These are phyloP conservation scores for Blastosporella zonata DNA, from an alignment of 1,284 basidiomycete genomes.

Conservation along the genomic window DNA sequence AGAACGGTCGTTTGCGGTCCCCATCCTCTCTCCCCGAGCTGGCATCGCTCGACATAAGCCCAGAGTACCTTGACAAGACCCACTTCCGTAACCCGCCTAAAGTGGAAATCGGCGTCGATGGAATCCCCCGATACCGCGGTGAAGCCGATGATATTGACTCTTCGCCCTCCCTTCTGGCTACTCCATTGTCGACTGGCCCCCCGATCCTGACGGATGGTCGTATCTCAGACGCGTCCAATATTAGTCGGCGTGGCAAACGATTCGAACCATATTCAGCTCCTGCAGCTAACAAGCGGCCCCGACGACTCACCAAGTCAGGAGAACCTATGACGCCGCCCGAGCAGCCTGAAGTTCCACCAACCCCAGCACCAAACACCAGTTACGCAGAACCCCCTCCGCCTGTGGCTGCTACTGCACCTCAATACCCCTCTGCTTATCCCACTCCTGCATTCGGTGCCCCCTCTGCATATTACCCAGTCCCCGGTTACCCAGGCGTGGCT, in stretches of 20 bases:
- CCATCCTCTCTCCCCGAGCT: slow-evolving; percentile 91
- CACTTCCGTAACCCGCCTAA: slow-evolving; percentile 90
- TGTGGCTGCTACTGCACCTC: slow-evolving; percentile 3
- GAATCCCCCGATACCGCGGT: slow-evolving; percentile 76
- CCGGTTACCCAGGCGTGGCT: slow-evolving; percentile 10
- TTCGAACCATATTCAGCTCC: slow-evolving; percentile 46
- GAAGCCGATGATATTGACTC: slow-evolving; percentile 66
- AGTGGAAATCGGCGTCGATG: slow-evolving; percentile 82
- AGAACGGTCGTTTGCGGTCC: slow-evolving; percentile 80
- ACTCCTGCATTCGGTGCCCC: slow-evolving; percentile 12
- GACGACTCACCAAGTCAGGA: slow-evolving; percentile 16
- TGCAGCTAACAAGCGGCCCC: slow-evolving; percentile 12
- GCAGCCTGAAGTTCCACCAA: slow-evolving; percentile 4
- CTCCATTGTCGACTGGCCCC: slow-evolving; percentile 48
- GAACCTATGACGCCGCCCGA: slow-evolving; percentile 15
- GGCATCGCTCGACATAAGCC: slow-evolving; percentile 80
- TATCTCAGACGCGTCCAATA: slow-evolving; percentile 26
- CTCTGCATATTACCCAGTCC: slow-evolving; percentile 12
- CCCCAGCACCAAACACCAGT: not conserved
- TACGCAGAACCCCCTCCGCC: slow-evolving; percentile 11
- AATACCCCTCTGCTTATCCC: slow-evolving; percentile 11
- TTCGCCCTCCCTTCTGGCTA: slow-evolving; percentile 45
- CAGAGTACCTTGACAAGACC: slow-evolving; percentile 86
- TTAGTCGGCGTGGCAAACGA: slow-evolving; percentile 47
- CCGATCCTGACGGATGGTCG: slow-evolving; percentile 51